Base-by-base conservation (phyloP, 1,139 yeast species). In the Kodamaea suecica region DNA sequence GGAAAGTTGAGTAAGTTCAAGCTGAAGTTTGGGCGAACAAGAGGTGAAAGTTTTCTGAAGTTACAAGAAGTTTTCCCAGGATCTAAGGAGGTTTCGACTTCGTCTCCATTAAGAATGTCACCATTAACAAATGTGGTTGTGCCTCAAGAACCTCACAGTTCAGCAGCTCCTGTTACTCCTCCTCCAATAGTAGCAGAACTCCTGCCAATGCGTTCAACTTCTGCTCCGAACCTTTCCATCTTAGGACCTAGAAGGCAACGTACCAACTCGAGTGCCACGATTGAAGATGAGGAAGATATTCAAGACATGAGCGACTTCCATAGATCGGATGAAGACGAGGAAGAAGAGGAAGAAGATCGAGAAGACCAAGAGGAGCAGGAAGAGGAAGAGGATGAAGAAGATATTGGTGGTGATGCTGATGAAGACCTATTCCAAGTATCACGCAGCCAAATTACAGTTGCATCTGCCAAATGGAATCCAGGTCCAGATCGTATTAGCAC, bases 381-480 rank as follows among this genome's bases (percentile, higher is more conserved):
- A 6, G 21, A 19, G 6, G 9, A 6, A 19, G 21, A 9, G 9
- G 21, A 19, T 6, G 21, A 19, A 19, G 21, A 6, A 9, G 9
- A 19, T 19, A n/a, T n/a, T n/a, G n/a, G n/a, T n/a, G n/a, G n/a
- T n/a, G n/a, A n/a, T n/a, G n/a, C n/a, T n/a, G n/a, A n/a, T n/a
- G n/a, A n/a, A n/a, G n/a, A n/a, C n/a, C n/a, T n/a, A n/a, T n/a
- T n/a, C n/a, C n/a, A n/a, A n/a, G n/a, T n/a, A n/a, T n/a, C n/a
- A n/a, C n/a, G n/a, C n/a, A n/a, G n/a, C n/a, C n/a, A n/a, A n/a
- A n/a, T n/a, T n/a, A n/a, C n/a, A n/a, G n/a, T n/a, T n/a, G n/a
- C n/a, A n/a, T n/a, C 28, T 4, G 34, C 35, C 17, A 75, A 76
- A 50, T 77, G 83, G 83, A 51, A 50, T 11, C 82, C 83, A 3